Evolutionary conservation across 345 rosid species (phyloP).

Genomic region (Sonneratia alba): DNA sequence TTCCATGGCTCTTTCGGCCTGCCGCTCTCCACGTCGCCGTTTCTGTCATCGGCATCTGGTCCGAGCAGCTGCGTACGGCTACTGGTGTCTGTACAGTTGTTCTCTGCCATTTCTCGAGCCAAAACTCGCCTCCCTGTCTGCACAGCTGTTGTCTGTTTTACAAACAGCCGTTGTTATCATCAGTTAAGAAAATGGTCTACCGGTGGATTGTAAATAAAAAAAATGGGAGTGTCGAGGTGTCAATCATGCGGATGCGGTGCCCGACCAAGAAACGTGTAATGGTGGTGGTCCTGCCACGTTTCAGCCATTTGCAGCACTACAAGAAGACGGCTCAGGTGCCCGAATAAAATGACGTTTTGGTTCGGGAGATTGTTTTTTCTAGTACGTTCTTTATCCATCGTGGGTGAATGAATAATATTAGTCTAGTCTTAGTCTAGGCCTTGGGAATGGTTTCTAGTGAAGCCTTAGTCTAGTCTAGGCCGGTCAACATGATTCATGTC

Average conservation of each 20-base stretch:
- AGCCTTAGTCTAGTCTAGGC: too few species aligned
- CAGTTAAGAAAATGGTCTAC: background rate
- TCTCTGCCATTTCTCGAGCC: constrained; percentile 12
- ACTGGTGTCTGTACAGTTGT: background rate
- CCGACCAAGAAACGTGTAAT: background rate
- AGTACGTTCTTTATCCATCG: too few species aligned
- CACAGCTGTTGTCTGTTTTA: too few species aligned
- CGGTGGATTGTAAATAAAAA: too few species aligned
- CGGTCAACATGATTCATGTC: too few species aligned
- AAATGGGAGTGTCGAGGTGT: background rate
- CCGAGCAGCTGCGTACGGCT: constrained; percentile 2
- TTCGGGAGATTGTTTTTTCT: too few species aligned
- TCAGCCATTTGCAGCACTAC: too few species aligned
- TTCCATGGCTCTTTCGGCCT: constrained; percentile 29
- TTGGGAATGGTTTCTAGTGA: too few species aligned
- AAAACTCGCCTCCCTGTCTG: background rate
- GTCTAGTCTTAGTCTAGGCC: too few species aligned
- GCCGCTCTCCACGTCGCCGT: background rate
- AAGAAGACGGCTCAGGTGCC: too few species aligned
- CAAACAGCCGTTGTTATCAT: background rate
- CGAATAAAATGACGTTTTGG: too few species aligned
- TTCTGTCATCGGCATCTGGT: background rate
- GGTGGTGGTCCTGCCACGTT: background rate
- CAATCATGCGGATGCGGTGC: background rate
- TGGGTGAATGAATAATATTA: too few species aligned